Evolutionary conservation across 306 rosid genomes (phyloP).

Genomic region (Myrica gale): DNA sequence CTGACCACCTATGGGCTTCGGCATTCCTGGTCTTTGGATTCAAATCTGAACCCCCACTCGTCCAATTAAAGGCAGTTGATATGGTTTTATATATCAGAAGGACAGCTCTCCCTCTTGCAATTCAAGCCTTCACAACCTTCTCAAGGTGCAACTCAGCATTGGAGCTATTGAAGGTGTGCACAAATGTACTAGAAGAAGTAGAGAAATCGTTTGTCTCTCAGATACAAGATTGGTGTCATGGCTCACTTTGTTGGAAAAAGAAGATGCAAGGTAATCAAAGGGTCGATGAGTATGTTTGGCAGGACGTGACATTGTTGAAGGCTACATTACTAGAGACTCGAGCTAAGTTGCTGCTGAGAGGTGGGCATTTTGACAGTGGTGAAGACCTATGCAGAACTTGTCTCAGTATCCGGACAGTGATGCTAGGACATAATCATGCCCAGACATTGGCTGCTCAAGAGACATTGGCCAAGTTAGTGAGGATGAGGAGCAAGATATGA

Average conservation of each 20-base stretch:
- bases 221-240: constrained; percentile 79
- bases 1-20: constrained; percentile 79
- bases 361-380: constrained; percentile 69
- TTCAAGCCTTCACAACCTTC: constrained; percentile 68
- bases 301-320: constrained; percentile 77
- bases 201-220: constrained; percentile 87
- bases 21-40: constrained; percentile 89
- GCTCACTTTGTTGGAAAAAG: constrained; percentile 76
- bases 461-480: constrained; percentile 73
- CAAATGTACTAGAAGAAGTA: constrained; percentile 80
- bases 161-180: constrained; percentile 79
- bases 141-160: constrained; percentile 80
- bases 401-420: constrained; percentile 81
- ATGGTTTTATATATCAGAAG: constrained; percentile 68
- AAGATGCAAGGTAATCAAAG: constrained; percentile 57
- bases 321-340: constrained; percentile 84
- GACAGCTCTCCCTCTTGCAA: constrained; percentile 82
- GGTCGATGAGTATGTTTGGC: constrained; percentile 89
- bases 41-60: constrained; percentile 74
- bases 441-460: constrained; percentile 85
- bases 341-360: constrained; percentile 72
- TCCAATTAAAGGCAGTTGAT: constrained; percentile 59
- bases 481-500: constrained; percentile 77
- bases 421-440: constrained; percentile 84
- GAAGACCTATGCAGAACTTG: constrained; percentile 85